Evolutionary conservation across 352 stramenopile genomes (phyloP).

Genomic region (Phytophthora fragariaefolia): DNA sequence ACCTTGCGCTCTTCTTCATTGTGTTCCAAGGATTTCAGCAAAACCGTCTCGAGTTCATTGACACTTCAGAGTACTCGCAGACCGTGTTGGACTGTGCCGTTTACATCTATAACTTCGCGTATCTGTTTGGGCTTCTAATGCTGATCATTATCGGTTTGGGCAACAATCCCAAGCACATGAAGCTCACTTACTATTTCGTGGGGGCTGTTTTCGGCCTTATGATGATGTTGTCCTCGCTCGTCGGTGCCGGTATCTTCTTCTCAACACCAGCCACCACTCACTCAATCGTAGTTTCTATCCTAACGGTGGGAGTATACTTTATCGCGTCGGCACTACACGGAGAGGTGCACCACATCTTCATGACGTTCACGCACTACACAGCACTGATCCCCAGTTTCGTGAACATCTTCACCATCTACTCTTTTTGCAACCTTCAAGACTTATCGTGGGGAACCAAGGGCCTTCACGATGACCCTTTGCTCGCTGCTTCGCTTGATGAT

Average conservation of each 20-base stretch:
- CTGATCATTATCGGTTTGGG: slow-evolving; percentile 87
- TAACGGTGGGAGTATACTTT: slow-evolving; percentile 86
- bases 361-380: slow-evolving; percentile 90
- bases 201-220: slow-evolving; percentile 74
- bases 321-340: slow-evolving; percentile 80
- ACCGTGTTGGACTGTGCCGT: slow-evolving; percentile 67
- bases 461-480: slow-evolving; percentile 58
- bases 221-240: slow-evolving; percentile 81
- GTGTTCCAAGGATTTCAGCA: slow-evolving; percentile 91
- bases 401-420: slow-evolving; percentile 92
- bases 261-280: slow-evolving; percentile 55
- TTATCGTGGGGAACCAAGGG: slow-evolving; percentile 90
- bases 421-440: slow-evolving; percentile 90
- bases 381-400: slow-evolving; percentile 88
- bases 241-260: slow-evolving; percentile 82
- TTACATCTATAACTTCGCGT: slow-evolving; percentile 84
- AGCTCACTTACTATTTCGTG: slow-evolving; percentile 86
- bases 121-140: slow-evolving; percentile 82
- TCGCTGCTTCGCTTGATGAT: slow-evolving; percentile 51
- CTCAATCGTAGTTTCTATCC: slow-evolving; percentile 66
- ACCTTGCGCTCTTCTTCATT: slow-evolving; percentile 87
- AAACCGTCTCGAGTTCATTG: slow-evolving; percentile 80
- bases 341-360: slow-evolving; percentile 84
- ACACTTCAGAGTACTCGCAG: slow-evolving; percentile 72
- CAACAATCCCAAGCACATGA: slow-evolving; percentile 91